phyloP scores from a whole-genome alignment of 352 stramenopile genomes.

The Phytophthora sp. region DNA sequence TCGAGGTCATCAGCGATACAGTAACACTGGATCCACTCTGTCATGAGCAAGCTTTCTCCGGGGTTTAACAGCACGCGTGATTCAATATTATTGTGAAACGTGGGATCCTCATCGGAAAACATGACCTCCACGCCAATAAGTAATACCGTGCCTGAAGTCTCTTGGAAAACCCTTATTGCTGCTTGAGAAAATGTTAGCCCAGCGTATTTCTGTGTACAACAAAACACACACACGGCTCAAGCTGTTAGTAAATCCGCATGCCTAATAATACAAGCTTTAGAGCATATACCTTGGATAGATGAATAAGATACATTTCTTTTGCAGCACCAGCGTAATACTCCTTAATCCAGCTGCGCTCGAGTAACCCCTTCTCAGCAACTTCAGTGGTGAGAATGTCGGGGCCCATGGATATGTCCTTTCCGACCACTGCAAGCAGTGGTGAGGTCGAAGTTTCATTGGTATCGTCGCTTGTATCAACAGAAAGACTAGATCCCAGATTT shows the following conservation, averaged over 20 bases:
- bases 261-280: too few species aligned
- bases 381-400: conserved; percentile 25
- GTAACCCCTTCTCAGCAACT: conserved; percentile 18
- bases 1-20: conserved; percentile 86
- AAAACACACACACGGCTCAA: too few species aligned
- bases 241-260: too few species aligned
- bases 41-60: conserved; percentile 74
- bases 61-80: conserved; percentile 82
- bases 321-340: conserved; percentile 82
- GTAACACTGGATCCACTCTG: conserved; percentile 84
- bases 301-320: conserved; percentile 89
- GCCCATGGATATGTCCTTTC: conserved; percentile 38
- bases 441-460: conserved; percentile 10
- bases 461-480: conserved; percentile 46
- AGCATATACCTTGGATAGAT: conserved; percentile 64
- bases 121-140: conserved; percentile 84
- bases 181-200: conserved; percentile 75
- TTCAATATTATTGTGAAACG: conserved; percentile 34
- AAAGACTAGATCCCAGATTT: conserved; percentile 84
- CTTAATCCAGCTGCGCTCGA: conserved; percentile 53
- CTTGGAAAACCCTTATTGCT: conserved; percentile 61
- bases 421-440: conserved; percentile 16
- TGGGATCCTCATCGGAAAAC: conserved; percentile 49
- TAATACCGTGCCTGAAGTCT: conserved; percentile 72
- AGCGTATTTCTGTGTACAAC: conserved; percentile 57